Percentiles rank a stretch among this genome's conserved stretches.
Evolutionary conservation across 1,284 basidiomycete genomes (phyloP).

Genomic region (Puccinia brachypodii): DNA sequence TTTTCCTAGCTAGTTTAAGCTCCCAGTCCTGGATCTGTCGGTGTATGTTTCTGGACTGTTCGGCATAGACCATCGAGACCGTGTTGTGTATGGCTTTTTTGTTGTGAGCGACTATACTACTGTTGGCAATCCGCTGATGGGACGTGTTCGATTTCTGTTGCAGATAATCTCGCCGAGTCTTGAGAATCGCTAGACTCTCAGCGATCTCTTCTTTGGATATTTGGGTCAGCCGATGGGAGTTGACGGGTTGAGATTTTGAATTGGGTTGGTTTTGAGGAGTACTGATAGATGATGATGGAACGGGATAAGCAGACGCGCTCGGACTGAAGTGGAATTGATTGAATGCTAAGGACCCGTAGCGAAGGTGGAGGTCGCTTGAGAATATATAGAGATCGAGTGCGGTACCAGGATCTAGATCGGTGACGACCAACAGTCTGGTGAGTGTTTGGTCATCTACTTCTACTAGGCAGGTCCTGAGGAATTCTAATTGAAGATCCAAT

Average conservation of each 20-base stretch:
- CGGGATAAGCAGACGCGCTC: neutral
- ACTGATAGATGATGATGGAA: conserved; percentile 4
- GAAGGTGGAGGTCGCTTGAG: conserved; percentile 11
- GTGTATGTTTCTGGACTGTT: neutral
- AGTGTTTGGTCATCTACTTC: neutral
- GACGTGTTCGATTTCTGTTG: neutral
- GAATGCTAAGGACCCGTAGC: neutral
- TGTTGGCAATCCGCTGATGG: neutral
- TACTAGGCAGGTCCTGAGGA: neutral
- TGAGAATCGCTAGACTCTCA: neutral
- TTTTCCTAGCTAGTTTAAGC: neutral
- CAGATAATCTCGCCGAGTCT: neutral
- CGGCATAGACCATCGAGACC: neutral
- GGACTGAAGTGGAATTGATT: conserved; percentile 22
- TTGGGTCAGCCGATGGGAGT: neutral
- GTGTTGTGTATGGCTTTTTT: neutral
- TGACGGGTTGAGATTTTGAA: neutral
- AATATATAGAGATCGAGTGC: conserved; percentile 32
- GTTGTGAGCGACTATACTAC: neutral
- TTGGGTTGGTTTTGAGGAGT: neutral
- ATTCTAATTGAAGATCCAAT: conserved; percentile 5
- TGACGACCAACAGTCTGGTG: neutral
- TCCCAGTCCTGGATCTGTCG: conserved; percentile 24
- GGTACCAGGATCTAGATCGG: neutral
- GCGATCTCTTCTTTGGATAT: neutral